Evolutionary conservation across 495 filamentous ascomycete species (phyloP).

Genomic region (Talaromyces ruber): DNA sequence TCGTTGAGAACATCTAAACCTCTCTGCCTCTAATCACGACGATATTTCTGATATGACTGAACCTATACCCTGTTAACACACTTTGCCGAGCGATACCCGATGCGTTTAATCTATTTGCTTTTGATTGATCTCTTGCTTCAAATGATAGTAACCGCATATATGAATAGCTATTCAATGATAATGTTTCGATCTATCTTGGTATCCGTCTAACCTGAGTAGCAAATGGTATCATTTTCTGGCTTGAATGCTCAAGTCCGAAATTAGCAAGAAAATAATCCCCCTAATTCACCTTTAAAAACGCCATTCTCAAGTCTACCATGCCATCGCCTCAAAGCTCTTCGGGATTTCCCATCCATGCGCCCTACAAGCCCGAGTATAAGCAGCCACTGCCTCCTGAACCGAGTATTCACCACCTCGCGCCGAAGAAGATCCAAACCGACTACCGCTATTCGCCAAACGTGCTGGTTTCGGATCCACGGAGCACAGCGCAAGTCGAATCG

Average conservation of each 20-base stretch:
- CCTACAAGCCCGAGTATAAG: slow-evolving; percentile 58
- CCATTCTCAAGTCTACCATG: slow-evolving; percentile 8
- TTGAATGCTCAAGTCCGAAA: neutral
- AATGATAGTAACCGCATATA: neutral
- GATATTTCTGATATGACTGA: neutral
- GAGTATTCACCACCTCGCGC: slow-evolving; percentile 44
- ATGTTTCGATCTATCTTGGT: neutral
- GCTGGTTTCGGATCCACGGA: slow-evolving; percentile 63
- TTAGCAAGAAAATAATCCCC: neutral
- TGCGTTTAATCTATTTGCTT: neutral
- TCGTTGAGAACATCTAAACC: slow-evolving; percentile 76
- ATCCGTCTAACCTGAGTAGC: neutral
- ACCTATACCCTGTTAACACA: neutral
- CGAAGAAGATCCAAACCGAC: neutral
- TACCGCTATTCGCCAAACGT: slow-evolving; percentile 36
- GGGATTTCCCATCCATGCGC: slow-evolving; percentile 51
- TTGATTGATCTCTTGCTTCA: neutral
- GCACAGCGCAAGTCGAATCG: slow-evolving; percentile 73
- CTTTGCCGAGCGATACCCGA: slow-evolving; percentile 1
- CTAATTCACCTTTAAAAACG: neutral
- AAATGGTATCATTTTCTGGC: neutral
- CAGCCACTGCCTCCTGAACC: slow-evolving; percentile 61
- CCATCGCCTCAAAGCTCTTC: slow-evolving; percentile 16
- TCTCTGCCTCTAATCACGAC: neutral
- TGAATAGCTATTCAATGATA: neutral